Base-by-base conservation (phyloP, 2,329 filamentous ascomycete genomes). In the Aspergillus tamarii region DNA sequence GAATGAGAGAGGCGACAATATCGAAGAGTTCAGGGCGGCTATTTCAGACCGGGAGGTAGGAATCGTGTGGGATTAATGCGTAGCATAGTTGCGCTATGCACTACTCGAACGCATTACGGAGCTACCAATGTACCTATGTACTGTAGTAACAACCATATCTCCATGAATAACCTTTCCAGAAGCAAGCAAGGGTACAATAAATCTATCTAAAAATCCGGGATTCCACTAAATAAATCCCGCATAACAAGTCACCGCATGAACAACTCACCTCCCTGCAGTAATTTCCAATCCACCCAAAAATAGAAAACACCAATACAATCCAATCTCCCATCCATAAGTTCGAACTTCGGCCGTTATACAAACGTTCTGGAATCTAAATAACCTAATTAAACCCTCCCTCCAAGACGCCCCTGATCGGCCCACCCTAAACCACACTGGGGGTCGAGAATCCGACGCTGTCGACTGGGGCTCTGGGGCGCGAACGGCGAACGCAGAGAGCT, bases 1-100 rank as follows among this genome's bases (percentile, higher is more conserved):
- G 63, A 79, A 77, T 59, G 84, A 88, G 73, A 74, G 87, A 10
- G 85, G 85, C 0, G 81, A 83, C 53, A 81, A 86, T 66, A 72
- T 83, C 8, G 78, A 77, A 39, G 83, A 82, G 36, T 65, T 80
- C 21, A 68, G 69, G 59, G 67, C 69, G 61, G 69, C 70, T 12
- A 74, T 80, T 64, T 64, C 62, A 32, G 70, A 74, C 55, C 69
- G 71, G 39, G 72, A 73, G n/a, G 60, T 75, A 14, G 77, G 77
- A 10, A 70, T 79, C 62, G 72, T 71, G 21, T 66, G 66, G 58
- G 63, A 66, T 53, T 70, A 65, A 57, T 53, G 16, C 9, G 3
- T 32, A 21, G 4, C 48, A 52, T 52, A 48, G 11, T 5, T 30
- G 26, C 16, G 26, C 48, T 32, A n/a, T 52, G n/a, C 45, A 48